phyloP scores from a whole-genome alignment of 2,329 filamentous ascomycete genomes.

The Calonectria montana region DNA sequence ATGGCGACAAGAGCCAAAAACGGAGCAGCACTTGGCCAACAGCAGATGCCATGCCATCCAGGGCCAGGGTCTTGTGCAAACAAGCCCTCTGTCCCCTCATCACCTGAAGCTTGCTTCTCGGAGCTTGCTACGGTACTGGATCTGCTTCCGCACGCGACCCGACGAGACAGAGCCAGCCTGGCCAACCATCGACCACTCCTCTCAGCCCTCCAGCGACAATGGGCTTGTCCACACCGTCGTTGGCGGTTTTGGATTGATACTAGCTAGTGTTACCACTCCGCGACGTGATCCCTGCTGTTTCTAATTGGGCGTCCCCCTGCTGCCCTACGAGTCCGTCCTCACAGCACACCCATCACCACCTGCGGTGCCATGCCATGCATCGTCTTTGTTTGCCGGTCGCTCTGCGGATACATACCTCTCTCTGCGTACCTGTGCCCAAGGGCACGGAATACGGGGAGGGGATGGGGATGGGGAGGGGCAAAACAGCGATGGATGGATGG shows the following conservation, averaged over 20 bases:
- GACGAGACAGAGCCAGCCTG: conserved; percentile 16
- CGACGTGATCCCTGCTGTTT: conserved; percentile 39
- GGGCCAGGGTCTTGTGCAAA: neutral
- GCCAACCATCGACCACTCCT: conserved; percentile 37
- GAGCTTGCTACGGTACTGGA: neutral
- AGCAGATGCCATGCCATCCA: neutral
- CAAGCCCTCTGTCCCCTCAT: conserved; percentile 13
- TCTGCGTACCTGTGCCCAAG: conserved; percentile 7
- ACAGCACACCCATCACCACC: conserved; percentile 2
- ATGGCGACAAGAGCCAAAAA: neutral
- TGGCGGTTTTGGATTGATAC: conserved; percentile 44
- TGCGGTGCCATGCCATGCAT: conserved; percentile 18
- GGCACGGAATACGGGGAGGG: neutral
- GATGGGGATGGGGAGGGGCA: neutral
- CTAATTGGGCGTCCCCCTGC: conserved; percentile 29
- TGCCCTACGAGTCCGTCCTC: conserved; percentile 2
- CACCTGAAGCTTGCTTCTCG: conserved; percentile 43
- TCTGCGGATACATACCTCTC: neutral
- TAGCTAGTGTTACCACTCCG: conserved; percentile 29
- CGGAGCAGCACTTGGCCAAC: neutral
- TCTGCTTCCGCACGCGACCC: conserved; percentile 40
- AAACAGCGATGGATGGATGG: neutral
- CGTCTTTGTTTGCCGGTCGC: conserved; percentile 4
- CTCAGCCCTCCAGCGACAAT: conserved; percentile 34
- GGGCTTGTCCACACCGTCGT: conserved; percentile 40